A percentile compares a stretch with the other conserved stretches of the same genome.
phyloP scores from a whole-genome alignment of 2,329 filamentous ascomycete genomes.

The Pseudocercospora fijiensis region DNA sequence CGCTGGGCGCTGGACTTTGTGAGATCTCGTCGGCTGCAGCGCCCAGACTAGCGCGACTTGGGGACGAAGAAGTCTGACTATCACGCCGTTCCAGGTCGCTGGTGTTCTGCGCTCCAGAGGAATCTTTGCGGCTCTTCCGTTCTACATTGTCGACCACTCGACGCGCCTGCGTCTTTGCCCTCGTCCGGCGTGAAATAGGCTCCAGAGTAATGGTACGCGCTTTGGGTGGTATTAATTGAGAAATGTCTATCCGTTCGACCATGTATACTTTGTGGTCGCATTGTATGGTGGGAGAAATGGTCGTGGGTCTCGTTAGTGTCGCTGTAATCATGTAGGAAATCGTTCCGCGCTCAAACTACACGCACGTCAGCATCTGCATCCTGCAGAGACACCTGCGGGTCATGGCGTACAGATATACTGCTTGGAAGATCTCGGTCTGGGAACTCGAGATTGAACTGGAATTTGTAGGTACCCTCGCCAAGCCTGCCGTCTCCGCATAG shows the following conservation, averaged over 20 bases:
- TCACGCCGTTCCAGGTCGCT: constrained; percentile 28
- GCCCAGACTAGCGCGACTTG: constrained; percentile 23
- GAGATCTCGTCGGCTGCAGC: constrained; percentile 38
- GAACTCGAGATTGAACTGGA: constrained; percentile 72
- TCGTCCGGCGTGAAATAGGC: constrained; percentile 71
- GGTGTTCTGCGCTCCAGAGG: constrained; percentile 23
- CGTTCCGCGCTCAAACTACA: constrained; percentile 90
- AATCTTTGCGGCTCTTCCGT: constrained; percentile 29
- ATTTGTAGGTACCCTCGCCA: constrained; percentile 73
- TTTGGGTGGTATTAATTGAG: constrained; percentile 69
- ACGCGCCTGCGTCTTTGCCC: constrained; percentile 55
- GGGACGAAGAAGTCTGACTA: constrained; percentile 32
- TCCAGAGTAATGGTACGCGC: constrained; percentile 83
- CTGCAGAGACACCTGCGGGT: not conserved
- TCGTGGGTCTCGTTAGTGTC: constrained; percentile 82
- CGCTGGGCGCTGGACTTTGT: constrained; percentile 48
- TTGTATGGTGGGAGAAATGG: constrained; percentile 74
- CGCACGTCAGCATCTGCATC: constrained; percentile 19
- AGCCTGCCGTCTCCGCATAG: constrained; percentile 75
- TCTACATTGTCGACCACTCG: constrained; percentile 32
- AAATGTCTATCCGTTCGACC: constrained; percentile 81
- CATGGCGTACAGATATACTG: constrained; percentile 79
- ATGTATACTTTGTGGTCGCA: constrained; percentile 80
- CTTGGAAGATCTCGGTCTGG: constrained; percentile 72
- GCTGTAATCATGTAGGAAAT: constrained; percentile 89